Base-by-base conservation (phyloP, 805 yeast genomes). In the Vanderwaltozyma verrucispora region DNA sequence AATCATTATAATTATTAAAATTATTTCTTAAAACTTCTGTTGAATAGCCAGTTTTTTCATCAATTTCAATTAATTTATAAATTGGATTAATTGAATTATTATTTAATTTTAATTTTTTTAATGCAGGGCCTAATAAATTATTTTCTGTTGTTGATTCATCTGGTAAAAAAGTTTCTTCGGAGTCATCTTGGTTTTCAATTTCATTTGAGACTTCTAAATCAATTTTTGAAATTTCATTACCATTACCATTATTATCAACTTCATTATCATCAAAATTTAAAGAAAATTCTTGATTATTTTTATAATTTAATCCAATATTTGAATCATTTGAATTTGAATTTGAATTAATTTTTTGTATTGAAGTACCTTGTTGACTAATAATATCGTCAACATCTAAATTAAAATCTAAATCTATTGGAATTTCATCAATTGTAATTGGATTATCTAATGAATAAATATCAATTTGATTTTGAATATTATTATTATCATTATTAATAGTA, bases 381-480 rank as follows among this genome's bases (percentile, higher is more conserved):
- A 50, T 39, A 18, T 58, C 61, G 28, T 50, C 57, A 17, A 56
- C 60, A 28, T 52, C 59, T 14, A 57, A 37, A 36, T 54, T 44
- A 24, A 57, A 50, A 31, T 54, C 58, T 3, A 54, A 39, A 39
- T 57, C 61, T 11, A 55, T 39, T 5, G 50, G 49, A 8, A 47
- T 37, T 24, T 47, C 46, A 30, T 48, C 52, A 12, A 45, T 21
- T 10, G 46, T 39, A 21, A 41, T 19, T 17, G 42, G 29, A 26
- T 30, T 39, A 17, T 24, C 25, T 31, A 7, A 19, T 12, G 19
- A 19, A 32, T 14, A 8, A 5, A n/a, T 17, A 13, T 20, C 14
- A 9, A 21, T 15, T 14, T 9, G 19, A 15, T 17, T 33, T 3
- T 40, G 39, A 16, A 37, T 33, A 17, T 41, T n/a, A n/a, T n/a